A percentile compares a stretch with the other conserved stretches of the same genome.
These are phyloP conservation scores for Nakazawaea ambrosiae DNA, from an alignment of 805 yeast genomes.

Conservation along the genomic window DNA sequence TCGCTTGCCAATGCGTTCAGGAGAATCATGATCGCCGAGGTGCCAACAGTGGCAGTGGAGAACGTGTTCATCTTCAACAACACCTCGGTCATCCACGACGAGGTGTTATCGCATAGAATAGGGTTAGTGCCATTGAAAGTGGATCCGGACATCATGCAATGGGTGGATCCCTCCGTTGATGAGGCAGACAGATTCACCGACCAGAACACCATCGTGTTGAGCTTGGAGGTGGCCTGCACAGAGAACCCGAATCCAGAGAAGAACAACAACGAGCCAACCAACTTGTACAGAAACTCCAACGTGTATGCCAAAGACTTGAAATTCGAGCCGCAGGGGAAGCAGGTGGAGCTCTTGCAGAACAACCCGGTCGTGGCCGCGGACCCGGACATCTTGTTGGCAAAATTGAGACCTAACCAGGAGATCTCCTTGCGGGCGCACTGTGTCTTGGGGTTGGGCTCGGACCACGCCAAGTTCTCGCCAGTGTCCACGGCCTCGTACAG, in stretches of 20 bases:
- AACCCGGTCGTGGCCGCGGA: conserved; percentile 71
- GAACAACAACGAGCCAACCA: conserved; percentile 73
- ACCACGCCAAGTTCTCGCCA: conserved; percentile 97
- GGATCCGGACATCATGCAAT: conserved; percentile 81
- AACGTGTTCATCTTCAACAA: conserved; percentile 85
- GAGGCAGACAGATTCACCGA: conserved; percentile 71
- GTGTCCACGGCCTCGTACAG: conserved; percentile 96
- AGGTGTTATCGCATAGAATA: conserved; percentile 90
- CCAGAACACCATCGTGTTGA: conserved; percentile 81
- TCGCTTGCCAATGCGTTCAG: conserved; percentile 95
- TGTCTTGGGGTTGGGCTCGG: conserved; percentile 84
- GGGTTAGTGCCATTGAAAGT: conserved; percentile 88
- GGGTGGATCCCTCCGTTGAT: conserved; percentile 66
- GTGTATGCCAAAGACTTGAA: conserved; percentile 87
- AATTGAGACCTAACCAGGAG: conserved; percentile 95
- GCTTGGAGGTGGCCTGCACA: conserved; percentile 77
- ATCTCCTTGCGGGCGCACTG: conserved; percentile 87
- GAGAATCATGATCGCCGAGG: conserved; percentile 94
- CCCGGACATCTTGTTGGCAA: conserved; percentile 86
- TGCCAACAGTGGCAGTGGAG: conserved; percentile 94
- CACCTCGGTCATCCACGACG: conserved; percentile 96
- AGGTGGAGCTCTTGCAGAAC: conserved; percentile 60
- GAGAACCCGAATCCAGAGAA: conserved; percentile 79
- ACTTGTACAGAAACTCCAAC: conserved; percentile 73
- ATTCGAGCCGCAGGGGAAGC: conserved; percentile 90